A percentile compares a stretch with the other conserved stretches of the same genome.
phyloP scores from a whole-genome alignment of 768 basidiomycete genomes.

The Brasilioporus rufonigricans region DNA sequence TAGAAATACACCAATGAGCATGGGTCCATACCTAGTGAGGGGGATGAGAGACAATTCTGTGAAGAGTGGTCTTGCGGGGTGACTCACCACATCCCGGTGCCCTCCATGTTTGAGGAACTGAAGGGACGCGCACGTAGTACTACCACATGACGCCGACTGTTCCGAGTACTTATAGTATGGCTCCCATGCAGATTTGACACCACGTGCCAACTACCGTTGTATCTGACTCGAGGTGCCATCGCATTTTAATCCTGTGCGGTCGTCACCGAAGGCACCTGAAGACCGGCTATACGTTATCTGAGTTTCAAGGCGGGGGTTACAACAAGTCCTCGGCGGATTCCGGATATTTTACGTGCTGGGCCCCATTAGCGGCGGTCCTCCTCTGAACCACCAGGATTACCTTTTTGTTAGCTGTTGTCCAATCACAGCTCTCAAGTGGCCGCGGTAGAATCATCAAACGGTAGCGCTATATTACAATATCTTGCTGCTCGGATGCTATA shows the following conservation, averaged over 20 bases:
- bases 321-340: no score
- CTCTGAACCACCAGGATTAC: no score
- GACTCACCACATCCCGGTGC: background rate
- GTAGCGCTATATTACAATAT: no score
- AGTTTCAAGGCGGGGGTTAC: background rate
- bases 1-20: slow-evolving; percentile 11
- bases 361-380: no score
- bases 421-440: no score
- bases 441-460: no score
- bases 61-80: background rate
- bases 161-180: background rate
- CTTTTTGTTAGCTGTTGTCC: no score
- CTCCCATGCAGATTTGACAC: no score
- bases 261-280: background rate
- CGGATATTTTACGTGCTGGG: no score
- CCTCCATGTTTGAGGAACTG: background rate
- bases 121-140: background rate
- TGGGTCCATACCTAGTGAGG: slow-evolving; percentile 34
- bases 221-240: background rate
- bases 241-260: background rate
- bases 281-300: background rate
- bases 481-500: no score
- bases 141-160: background rate
- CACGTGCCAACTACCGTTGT: background rate
- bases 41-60: slow-evolving; percentile 32